These are phyloP conservation scores for Umbelopsis sp. DNA, from an alignment of 192 early-diverging fungal genomes.

Conservation along the genomic window DNA sequence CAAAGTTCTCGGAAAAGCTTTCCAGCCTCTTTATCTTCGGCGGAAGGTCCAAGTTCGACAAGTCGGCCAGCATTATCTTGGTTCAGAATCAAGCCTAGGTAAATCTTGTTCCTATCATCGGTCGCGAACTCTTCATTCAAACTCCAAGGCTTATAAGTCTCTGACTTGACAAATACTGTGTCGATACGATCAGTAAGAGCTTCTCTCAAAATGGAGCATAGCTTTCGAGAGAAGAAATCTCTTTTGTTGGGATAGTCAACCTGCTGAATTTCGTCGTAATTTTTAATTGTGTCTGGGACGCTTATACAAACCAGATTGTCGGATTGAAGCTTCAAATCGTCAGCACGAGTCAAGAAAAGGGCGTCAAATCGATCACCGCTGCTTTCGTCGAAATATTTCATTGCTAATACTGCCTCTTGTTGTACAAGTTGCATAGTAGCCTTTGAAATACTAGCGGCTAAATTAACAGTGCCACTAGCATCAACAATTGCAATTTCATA, in stretches of 20 bases:
- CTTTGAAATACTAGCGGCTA: constrained; percentile 59
- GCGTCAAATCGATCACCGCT: constrained; percentile 72
- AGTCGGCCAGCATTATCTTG: constrained; percentile 65
- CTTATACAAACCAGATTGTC: constrained; percentile 61
- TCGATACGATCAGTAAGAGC: constrained; percentile 56
- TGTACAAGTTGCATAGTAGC: constrained; percentile 54
- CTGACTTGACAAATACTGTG: constrained; percentile 46
- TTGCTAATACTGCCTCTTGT: constrained; percentile 68
- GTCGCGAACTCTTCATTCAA: constrained; percentile 23
- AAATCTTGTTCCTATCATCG: constrained; percentile 29
- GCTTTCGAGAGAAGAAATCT: constrained; percentile 46
- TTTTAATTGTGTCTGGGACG: constrained; percentile 13
- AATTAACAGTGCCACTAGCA: constrained; percentile 80
- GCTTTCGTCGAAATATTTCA: constrained; percentile 66
- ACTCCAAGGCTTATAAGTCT: constrained; percentile 46
- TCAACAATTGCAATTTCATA: constrained; percentile 89
- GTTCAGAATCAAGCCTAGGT: constrained; percentile 76
- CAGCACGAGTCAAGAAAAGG: constrained; percentile 75
- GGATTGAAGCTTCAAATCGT: constrained; percentile 63
- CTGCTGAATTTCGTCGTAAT: constrained; percentile 34
- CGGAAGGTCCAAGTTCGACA: constrained; percentile 88
- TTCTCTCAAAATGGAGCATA: constrained; percentile 48
- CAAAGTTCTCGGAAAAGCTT: constrained; percentile 78
- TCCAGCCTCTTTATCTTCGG: constrained; percentile 67
- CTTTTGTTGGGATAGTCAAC: constrained; percentile 51